Conservation (phyloP, 2,329 filamentous ascomycete genomes). For the Lanzia echinophila region DNA sequence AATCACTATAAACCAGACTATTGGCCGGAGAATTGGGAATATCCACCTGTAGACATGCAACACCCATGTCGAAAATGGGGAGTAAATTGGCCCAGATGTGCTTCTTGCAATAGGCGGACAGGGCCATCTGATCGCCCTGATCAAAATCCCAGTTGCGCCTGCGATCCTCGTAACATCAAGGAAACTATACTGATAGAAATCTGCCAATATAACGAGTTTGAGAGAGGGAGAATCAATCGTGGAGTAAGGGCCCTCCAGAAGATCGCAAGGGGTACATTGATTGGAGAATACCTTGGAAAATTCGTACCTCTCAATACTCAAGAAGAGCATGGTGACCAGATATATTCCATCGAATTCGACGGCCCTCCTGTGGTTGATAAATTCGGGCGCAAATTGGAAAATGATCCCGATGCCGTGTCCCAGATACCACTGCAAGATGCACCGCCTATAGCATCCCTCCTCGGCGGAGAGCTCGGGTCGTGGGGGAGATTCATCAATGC, state of each 20-base stretch:
- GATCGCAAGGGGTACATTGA: neutral
- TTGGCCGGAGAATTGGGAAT: conserved; percentile 2
- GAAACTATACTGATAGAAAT: neutral
- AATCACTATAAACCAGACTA: neutral
- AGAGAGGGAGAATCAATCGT: neutral
- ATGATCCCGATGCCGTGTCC: neutral
- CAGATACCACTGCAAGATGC: neutral
- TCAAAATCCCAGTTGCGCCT: neutral
- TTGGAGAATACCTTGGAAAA: conserved; percentile 4
- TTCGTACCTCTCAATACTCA: conserved; percentile 5
- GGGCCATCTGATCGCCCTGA: neutral
- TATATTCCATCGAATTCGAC: neutral
- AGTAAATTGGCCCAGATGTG: neutral
- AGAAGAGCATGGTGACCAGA: neutral
- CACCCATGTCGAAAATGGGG: conserved; percentile 6
- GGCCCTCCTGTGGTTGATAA: conserved; percentile 1
- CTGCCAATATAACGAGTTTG: neutral
- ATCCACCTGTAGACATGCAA: conserved; percentile 5
- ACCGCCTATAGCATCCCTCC: conserved; percentile 5
- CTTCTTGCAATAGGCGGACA: neutral
- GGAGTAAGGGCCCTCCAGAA: conserved; percentile 1
- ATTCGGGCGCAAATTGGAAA: neutral
- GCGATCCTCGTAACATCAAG: neutral
- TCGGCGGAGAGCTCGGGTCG: neutral
- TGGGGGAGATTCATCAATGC: conserved; percentile 5